These are phyloP conservation scores for Leishmania guyanensis DNA, from an alignment of 208 protist genomes.

Conservation along the genomic window DNA sequence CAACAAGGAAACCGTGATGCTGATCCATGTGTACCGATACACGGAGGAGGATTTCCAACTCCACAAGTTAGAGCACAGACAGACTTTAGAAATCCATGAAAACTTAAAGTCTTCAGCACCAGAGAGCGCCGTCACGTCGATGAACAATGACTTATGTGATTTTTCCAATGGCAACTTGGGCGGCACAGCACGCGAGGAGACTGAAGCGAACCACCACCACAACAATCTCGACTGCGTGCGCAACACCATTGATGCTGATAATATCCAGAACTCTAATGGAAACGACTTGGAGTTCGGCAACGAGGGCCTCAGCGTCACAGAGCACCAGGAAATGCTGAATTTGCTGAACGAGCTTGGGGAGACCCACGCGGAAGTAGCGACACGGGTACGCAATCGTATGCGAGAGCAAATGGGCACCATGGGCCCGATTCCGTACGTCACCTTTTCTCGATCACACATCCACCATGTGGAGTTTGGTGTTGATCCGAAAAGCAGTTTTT, in stretches of 20 bases:
- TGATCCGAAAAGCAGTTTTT: slow-evolving; percentile 59
- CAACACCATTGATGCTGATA: not conserved
- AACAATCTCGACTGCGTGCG: not conserved
- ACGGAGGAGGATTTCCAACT: slow-evolving; percentile 67
- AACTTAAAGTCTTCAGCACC: not conserved
- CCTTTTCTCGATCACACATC: slow-evolving; percentile 74
- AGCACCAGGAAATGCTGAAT: slow-evolving; percentile 6
- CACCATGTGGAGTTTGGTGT: slow-evolving; percentile 71
- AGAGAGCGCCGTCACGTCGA: no score
- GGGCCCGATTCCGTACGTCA: slow-evolving; percentile 77
- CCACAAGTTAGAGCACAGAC: slow-evolving; percentile 28
- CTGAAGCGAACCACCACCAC: slow-evolving; percentile 2
- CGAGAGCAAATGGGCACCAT: slow-evolving; percentile 32
- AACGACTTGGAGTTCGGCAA: slow-evolving; percentile 19
- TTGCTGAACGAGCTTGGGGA: slow-evolving; percentile 23
- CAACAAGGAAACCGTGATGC: slow-evolving; percentile 75
- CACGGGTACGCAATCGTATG: slow-evolving; percentile 35
- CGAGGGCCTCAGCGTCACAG: not conserved
- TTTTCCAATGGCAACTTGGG: no score
- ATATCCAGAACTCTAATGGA: not conserved
- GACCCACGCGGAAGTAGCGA: slow-evolving; percentile 21
- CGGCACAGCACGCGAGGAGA: slow-evolving; percentile 22
- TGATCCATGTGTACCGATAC: slow-evolving; percentile 74
- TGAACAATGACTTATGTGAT: not conserved
- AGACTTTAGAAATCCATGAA: slow-evolving; percentile 3